Evolutionary conservation across 2,329 filamentous ascomycete species (phyloP), one percentile per base, ranked within the genome.

Genomic region (Sphaerulina populicola): DNA sequence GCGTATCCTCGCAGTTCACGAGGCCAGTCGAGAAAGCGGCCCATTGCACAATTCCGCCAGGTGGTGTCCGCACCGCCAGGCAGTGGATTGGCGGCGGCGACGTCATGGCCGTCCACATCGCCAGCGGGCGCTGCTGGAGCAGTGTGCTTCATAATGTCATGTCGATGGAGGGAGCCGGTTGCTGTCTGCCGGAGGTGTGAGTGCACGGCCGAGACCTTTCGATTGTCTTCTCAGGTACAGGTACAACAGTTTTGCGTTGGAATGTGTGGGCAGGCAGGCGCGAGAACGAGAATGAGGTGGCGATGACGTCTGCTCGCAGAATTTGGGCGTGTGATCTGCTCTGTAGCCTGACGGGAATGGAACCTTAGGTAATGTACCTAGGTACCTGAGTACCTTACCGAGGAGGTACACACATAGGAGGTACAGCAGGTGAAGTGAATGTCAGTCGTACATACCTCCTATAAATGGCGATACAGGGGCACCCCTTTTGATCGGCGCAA

Each of bases 1-100:
- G 52, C 50, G 33, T 61, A 57, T 7, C 57, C 49, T 41, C 60
- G 60, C 8, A 68, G 50, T 1, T 65, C 39, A 3, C 52, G n/a
- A 0, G 69, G 63, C 71, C 71, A 73, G 18, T 57, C 51, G 1
- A 66, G 54, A 23, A 63, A 64, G 6, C 60, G 51, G 1, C 70
- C 70, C 4, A 72, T 50, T 3, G 59, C 14, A 8, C 65, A 57
- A 2, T 60, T 43, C 10, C 55, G 48, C 51, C 53, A 62, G 9
- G 40, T 44, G 10, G 37, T 44, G 1, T 49, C 31, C n/a, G 48
- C 43, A 40, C 42, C 36, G 12, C 57, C 54, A 2, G 59, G 55
- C 12, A 60, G 52, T 11, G 51, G 51, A 39, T 49, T 52, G 18
- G 9, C 30, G 33, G 35, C 3, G 14, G 10, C n/a, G 12, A 15